Base-by-base conservation (phyloP, 768 basidiomycete genomes). In the Tremella yokohamensis region DNA sequence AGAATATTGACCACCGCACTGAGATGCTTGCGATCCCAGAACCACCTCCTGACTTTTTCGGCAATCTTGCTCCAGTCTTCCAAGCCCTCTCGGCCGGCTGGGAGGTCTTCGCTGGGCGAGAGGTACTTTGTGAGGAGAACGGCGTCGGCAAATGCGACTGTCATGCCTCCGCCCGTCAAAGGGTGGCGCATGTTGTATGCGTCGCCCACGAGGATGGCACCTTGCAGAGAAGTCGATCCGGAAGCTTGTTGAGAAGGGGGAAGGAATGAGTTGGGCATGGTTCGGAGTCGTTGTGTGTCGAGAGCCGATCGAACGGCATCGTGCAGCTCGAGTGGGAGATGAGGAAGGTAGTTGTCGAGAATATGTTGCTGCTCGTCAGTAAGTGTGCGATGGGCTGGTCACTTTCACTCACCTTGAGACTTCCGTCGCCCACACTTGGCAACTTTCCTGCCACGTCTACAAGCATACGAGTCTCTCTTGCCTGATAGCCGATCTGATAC, bases 151-250 rank as follows among this genome's bases (percentile, higher is more conserved):
- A 98, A 79, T 1, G 91, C 92, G 39, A 97, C 94, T 0, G 92
- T 93, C 96, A 99, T 99, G 4, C 96, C 96, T 11, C 92, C 91
- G 4, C 96, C 96, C 0, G 96, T 99, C 19, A 99, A 82, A 1
- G 96, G 96, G 76, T 99, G 96, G 0, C 96, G 88, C 93, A 98
- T 98, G 74, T 98, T 99, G 87, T 90, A 94, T 1, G 94, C 85
- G 73, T 98, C 96, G 1, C 96, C 96, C 34, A 96, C 80, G 61
- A 98, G 84, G 57, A 99, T 79, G 73, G 78, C 56, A 66, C 76
- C 62, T 61, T 65, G 16, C 78, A 72, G 54, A 9, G 54, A 84
- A 57, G 93, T 77, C 2, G 56, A 37, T 16, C 57, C 61, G 7
- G 67, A 58, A 1, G 76, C 77, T 71, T 94, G 93, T 58, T 84